Conservation (phyloP, 805 yeast species). For the Lachancea cidri region DNA sequence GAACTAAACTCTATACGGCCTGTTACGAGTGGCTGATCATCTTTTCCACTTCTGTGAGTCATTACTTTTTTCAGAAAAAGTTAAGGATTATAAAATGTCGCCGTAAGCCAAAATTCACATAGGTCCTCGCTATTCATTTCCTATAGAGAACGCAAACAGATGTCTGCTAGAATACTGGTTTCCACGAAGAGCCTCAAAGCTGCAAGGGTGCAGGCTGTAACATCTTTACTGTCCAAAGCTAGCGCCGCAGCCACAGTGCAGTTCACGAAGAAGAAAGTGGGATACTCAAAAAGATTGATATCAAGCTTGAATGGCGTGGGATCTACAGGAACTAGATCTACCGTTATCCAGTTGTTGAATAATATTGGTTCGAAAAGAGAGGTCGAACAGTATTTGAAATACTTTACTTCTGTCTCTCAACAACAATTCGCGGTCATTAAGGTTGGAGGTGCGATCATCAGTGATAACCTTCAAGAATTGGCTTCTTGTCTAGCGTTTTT, state of each 20-base stretch:
- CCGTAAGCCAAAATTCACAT: not conserved
- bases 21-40: too few relatives aligned
- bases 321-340: conserved; percentile 63
- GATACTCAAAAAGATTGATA: conserved; percentile 24
- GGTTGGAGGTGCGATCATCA: conserved; percentile 98
- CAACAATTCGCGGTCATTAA: conserved; percentile 98
- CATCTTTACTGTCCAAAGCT: conserved; percentile 16
- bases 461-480: conserved; percentile 86
- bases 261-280: conserved; percentile 20
- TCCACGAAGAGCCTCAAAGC: conserved; percentile 25
- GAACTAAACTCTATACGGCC: too few relatives aligned
- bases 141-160: conserved; percentile 10
- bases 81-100: not conserved
- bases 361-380: conserved; percentile 97
- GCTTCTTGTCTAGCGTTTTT: conserved; percentile 94
- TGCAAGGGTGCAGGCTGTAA: conserved; percentile 15
- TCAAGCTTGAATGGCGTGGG: conserved; percentile 27
- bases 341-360: conserved; percentile 90
- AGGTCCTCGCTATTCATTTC: conserved; percentile 7
- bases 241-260: conserved; percentile 16
- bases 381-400: conserved; percentile 94
- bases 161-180: conserved; percentile 26
- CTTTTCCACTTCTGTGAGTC: too few relatives aligned
- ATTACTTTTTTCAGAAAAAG: not conserved
- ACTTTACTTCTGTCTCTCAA: conserved; percentile 91